A percentile compares a stretch with the other conserved stretches of the same genome.
Evolutionary conservation across 306 rosid species (phyloP).

Genomic region (Trifolium subterraneum): DNA sequence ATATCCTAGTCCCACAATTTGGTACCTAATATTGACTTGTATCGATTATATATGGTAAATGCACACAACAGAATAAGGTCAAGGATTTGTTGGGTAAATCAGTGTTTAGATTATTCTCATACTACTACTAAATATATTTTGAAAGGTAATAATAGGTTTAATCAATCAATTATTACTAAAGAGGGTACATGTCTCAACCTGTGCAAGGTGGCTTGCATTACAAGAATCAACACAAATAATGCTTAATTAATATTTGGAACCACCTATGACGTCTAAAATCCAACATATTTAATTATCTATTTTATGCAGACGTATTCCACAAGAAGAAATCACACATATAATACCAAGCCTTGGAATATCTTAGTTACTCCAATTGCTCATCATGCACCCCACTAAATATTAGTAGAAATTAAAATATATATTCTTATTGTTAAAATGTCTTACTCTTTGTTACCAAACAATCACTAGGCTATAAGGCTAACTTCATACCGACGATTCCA

Average conservation of each 20-base stretch:
- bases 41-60: conserved; percentile 22
- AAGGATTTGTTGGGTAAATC: conserved; percentile 50
- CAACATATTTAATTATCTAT: conserved; percentile 21
- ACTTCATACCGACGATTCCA: conserved; percentile 58
- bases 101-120: conserved; percentile 29
- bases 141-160: background rate
- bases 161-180: conserved; percentile 14
- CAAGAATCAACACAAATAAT: too few species aligned
- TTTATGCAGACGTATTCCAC: conserved; percentile 48
- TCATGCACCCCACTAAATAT: conserved; percentile 66
- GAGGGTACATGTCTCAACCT: conserved; percentile 34
- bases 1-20: conserved; percentile 34
- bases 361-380: conserved; percentile 27
- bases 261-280: conserved; percentile 36
- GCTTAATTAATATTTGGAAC: conserved; percentile 31
- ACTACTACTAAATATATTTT: conserved; percentile 22
- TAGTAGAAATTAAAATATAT: conserved; percentile 43
- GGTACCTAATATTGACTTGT: conserved; percentile 55
- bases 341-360: conserved; percentile 21
- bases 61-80: conserved; percentile 39
- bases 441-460: conserved; percentile 51
- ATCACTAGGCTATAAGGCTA: background rate
- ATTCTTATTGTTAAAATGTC: conserved; percentile 60
- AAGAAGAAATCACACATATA: conserved; percentile 43
- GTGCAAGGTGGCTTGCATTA: conserved; percentile 46